A percentile compares a stretch with the other conserved stretches of the same genome.
Evolutionary conservation across 345 rosid species (phyloP).

Genomic region (Litchi chinensis): DNA sequence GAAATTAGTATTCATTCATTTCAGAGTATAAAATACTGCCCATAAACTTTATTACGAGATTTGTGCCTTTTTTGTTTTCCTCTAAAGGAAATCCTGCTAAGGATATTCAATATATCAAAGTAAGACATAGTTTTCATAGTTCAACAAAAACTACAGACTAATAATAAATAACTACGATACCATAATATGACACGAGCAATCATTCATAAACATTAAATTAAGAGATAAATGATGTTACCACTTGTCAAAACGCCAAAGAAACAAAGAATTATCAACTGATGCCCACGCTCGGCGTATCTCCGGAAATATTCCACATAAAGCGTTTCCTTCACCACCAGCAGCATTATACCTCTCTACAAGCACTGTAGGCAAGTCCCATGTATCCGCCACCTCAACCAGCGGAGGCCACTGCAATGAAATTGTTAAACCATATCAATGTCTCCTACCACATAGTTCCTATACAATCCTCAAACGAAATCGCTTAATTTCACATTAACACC

Average conservation of each 20-base stretch:
- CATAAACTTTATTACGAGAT: background rate
- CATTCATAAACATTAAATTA: background rate
- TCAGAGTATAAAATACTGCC: background rate
- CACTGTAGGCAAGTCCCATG: constrained; percentile 83
- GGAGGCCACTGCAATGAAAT: constrained; percentile 87
- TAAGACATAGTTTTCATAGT: background rate
- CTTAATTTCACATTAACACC: background rate
- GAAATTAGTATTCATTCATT: background rate
- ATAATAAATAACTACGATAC: background rate
- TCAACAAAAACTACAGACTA: background rate
- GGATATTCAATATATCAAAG: too few species aligned
- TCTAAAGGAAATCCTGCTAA: too few species aligned
- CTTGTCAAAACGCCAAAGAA: constrained; percentile 96
- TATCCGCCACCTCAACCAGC: constrained; percentile 72
- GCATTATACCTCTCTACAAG: constrained; percentile 87
- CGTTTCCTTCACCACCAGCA: constrained; percentile 97
- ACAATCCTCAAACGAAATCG: background rate
- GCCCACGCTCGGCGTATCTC: constrained; percentile 98
- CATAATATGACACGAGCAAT: background rate
- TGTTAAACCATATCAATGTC: constrained; percentile 1
- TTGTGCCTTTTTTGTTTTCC: background rate
- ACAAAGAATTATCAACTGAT: constrained; percentile 85
- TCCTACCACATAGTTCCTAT: background rate
- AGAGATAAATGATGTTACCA: constrained; percentile 47
- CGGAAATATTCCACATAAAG: constrained; percentile 91